Evolutionary conservation across 495 filamentous ascomycete species (phyloP).

Genomic region (Penicillium turbatum): DNA sequence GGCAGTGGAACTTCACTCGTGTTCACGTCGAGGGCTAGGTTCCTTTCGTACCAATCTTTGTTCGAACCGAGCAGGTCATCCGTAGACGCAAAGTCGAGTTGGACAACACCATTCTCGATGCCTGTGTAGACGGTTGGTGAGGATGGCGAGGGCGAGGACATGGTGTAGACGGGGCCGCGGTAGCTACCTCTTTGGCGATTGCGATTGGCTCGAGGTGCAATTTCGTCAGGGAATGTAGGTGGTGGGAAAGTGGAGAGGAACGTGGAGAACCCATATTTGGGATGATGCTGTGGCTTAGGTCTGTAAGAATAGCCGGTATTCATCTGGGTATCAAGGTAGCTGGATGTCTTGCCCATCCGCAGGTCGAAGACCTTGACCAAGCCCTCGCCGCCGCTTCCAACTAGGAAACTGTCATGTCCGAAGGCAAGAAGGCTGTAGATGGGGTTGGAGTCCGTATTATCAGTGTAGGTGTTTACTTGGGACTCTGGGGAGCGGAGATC

Average conservation of each 20-base stretch:
- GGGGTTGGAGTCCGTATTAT: constrained; percentile 51
- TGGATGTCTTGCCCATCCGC: constrained; percentile 50
- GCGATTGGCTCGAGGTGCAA: background rate
- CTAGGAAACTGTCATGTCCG: constrained; percentile 53
- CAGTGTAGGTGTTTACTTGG: constrained; percentile 48
- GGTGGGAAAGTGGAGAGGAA: constrained; percentile 34
- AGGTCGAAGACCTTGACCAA: constrained; percentile 64
- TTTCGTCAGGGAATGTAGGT: constrained; percentile 4
- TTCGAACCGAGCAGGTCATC: constrained; percentile 36
- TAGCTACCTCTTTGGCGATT: constrained; percentile 23
- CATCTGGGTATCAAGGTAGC: constrained; percentile 29
- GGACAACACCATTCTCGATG: constrained; percentile 47
- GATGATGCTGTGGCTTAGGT: constrained; percentile 2
- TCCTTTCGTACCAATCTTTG: constrained; percentile 33
- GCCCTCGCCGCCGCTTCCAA: constrained; percentile 52
- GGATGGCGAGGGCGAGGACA: constrained; percentile 52
- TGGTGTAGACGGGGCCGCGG: constrained; percentile 52
- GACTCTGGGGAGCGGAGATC: constrained; percentile 54
- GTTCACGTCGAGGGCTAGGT: constrained; percentile 24
- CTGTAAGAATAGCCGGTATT: background rate
- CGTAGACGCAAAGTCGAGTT: constrained; percentile 50
- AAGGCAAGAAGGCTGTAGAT: constrained; percentile 59
- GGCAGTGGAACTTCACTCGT: background rate
- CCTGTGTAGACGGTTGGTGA: constrained; percentile 58
- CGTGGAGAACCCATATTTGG: constrained; percentile 35